Evolutionary conservation across 192 early-diverging fungal species (phyloP).

Genomic region (Lunasporangiospora selenospora): DNA sequence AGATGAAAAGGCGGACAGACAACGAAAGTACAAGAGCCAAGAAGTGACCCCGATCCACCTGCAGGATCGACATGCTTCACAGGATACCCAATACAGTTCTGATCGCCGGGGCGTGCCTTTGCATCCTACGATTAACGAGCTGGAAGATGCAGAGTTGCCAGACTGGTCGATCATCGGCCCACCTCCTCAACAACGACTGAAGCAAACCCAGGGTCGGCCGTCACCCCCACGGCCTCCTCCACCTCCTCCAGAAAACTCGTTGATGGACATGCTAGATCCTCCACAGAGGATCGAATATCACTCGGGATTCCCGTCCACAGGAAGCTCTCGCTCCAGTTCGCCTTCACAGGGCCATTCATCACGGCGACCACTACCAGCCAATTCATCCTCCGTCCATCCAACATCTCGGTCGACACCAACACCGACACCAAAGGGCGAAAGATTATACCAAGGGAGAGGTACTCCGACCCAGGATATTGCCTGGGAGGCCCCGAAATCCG

Average conservation of each 20-base stretch:
- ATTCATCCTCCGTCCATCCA: conserved; percentile 32
- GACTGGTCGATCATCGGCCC: conserved; percentile 10
- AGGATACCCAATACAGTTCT: too few species aligned
- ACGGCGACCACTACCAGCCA: conserved; percentile 20
- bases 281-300: conserved; percentile 14
- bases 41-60: conserved; percentile 7
- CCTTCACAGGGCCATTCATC: conserved; percentile 15
- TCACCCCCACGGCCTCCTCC: conserved; percentile 29
- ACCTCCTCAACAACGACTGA: conserved; percentile 14
- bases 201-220: neutral
- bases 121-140: conserved; percentile 1
- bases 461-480: neutral
- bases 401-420: neutral
- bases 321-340: conserved; percentile 25
- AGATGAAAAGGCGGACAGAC: conserved; percentile 17
- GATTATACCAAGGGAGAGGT: conserved; percentile 42
- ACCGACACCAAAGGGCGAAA: conserved; percentile 12
- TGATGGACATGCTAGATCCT: conserved; percentile 41
- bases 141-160: neutral
- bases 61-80: conserved; percentile 1
- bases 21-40: conserved; percentile 36
- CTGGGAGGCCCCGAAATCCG: neutral
- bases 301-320: conserved; percentile 18
- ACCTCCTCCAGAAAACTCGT: conserved; percentile 23
- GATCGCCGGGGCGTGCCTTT: conserved; percentile 2